Base-by-base conservation (phyloP, 805 yeast species). In the Sugiyamaella qingdaonensis region DNA sequence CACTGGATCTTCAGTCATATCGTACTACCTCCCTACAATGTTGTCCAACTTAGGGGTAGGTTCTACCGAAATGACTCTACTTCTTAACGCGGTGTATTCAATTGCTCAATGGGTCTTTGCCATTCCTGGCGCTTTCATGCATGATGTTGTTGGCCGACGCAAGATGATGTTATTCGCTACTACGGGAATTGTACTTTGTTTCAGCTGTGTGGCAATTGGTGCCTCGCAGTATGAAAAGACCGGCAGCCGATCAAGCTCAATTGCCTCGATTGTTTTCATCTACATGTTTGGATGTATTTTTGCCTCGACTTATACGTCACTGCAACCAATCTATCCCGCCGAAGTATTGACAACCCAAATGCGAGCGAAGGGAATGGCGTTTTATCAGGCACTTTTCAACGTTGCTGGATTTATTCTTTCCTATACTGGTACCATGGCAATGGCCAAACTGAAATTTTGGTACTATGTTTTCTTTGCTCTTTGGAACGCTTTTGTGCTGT, bases 251-350 rank as follows among this genome's bases (percentile, higher is more conserved):
- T 53, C 54, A 9, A 68, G 67, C 5, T 61, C 58, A 18, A 55
- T 47, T 8, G 63, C 59, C 14, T 19, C 52, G 14, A 47, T 56
- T 18, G 55, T 49, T 29, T 52, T 56, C 24, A 54, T 54, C 21
- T 56, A 47, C 49, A 33, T 56, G 27, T 56, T 56, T 45, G 52
- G 56, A 9, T 53, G 46, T 13, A 46, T 43, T 35, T 56, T 39
- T 41, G 42, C 58, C 5, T 13, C 68, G 51, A 67, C 68, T 1
- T 63, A 67, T 51, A 70, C 71, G 14, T 66, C 73, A 5, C 61
- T 70, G 61, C 70, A 65, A 44, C 68, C 69, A 16, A 62, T 68
- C 34, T 70, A 70, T 49, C 67, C 69, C 10, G 58, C 49, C 8
- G 58, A 56, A 34, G 59, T 65, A 3, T 46, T 64, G 31, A 60